phyloP scores from a whole-genome alignment of 2,329 filamentous ascomycete species.

The Atkinsonella texensis region DNA sequence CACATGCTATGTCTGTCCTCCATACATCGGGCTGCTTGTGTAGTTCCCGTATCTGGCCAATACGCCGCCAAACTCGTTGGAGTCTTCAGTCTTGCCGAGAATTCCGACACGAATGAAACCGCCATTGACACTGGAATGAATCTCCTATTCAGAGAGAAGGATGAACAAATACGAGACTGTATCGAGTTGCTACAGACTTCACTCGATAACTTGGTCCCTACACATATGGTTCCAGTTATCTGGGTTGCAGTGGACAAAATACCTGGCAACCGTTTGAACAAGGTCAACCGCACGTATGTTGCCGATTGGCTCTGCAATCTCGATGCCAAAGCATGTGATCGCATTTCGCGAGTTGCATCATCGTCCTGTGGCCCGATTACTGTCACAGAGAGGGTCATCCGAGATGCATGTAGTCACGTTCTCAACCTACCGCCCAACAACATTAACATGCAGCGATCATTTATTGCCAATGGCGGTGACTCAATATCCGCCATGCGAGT shows the following conservation, averaged over 20 bases:
- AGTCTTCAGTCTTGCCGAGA: constrained; percentile 3
- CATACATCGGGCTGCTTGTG: constrained; percentile 1
- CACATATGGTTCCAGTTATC: constrained; percentile 1
- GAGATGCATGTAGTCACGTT: constrained; percentile 4
- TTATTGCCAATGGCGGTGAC: constrained; percentile 8
- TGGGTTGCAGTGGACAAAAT: background rate
- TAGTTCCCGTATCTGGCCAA: constrained; percentile 1
- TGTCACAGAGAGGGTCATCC: constrained; percentile 2
- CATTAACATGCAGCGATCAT: constrained; percentile 6
- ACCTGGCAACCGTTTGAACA: too few species aligned
- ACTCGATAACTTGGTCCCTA: background rate
- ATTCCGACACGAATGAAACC: background rate
- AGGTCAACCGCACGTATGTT: background rate
- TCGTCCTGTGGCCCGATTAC: constrained; percentile 1
- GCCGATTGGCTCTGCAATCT: constrained; percentile 1
- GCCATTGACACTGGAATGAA: background rate
- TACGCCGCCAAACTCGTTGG: constrained; percentile 6
- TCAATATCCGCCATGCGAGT: constrained; percentile 8
- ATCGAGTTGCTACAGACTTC: constrained; percentile 1
- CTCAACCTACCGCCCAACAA: constrained; percentile 2
- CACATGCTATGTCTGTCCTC: constrained; percentile 2
- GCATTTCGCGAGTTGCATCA: background rate
- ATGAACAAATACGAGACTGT: background rate
- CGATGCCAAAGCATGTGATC: background rate
- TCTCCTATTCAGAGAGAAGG: background rate